phyloP scores from a whole-genome alignment of 352 stramenopile genomes.

The Pythium monospermum region DNA sequence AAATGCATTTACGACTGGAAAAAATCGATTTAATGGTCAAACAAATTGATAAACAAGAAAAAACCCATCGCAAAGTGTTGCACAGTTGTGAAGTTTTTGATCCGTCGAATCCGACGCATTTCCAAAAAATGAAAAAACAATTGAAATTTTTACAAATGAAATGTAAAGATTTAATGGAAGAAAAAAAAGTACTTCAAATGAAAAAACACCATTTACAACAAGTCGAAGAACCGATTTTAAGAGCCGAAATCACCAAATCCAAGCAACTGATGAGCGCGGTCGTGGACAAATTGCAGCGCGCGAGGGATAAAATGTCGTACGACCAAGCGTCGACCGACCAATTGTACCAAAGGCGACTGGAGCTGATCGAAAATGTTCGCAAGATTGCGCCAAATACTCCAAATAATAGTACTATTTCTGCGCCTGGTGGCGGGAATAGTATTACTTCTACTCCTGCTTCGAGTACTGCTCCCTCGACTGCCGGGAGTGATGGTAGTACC shows the following conservation, averaged over 20 bases:
- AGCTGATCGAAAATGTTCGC: slow-evolving; percentile 71
- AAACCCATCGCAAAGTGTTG: slow-evolving; percentile 62
- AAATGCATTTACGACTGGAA: slow-evolving; percentile 64
- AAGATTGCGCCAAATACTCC: too few species aligned
- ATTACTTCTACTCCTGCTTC: too few species aligned
- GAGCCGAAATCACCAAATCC: slow-evolving; percentile 44
- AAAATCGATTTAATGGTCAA: slow-evolving; percentile 62
- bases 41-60: slow-evolving; percentile 69
- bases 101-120: slow-evolving; percentile 49
- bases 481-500: not conserved
- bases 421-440: slow-evolving; percentile 2
- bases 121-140: slow-evolving; percentile 63
- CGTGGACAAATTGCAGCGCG: slow-evolving; percentile 58
- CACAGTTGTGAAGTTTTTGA: slow-evolving; percentile 59
- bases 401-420: slow-evolving; percentile 17
- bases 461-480: too few species aligned
- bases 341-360: slow-evolving; percentile 57
- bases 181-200: slow-evolving; percentile 55
- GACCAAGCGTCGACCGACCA: slow-evolving; percentile 65
- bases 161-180: slow-evolving; percentile 57
- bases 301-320: slow-evolving; percentile 54
- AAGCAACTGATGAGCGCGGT: slow-evolving; percentile 62
- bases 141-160: slow-evolving; percentile 65
- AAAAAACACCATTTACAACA: slow-evolving; percentile 63
- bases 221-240: slow-evolving; percentile 51